Base-by-base conservation (phyloP, 2,329 filamentous ascomycete genomes). In the Thelonectria discophora region DNA sequence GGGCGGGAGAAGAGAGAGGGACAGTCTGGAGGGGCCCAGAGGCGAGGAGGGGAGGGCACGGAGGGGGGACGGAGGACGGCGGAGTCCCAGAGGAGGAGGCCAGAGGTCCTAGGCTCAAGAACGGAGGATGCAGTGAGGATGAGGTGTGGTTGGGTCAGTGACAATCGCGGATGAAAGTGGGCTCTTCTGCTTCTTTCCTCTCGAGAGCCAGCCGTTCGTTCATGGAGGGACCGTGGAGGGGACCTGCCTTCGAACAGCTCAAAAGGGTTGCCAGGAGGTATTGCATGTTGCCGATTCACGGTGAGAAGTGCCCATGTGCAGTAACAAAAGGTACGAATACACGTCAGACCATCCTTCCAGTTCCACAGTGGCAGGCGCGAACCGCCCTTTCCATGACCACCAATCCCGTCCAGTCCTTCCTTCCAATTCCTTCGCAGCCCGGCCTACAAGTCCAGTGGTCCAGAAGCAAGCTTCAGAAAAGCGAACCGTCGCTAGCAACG, bases 131-230 rank as follows among this genome's bases (percentile, higher is more conserved):
- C n/a, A n/a, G n/a, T n/a, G n/a, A n/a, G n/a, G 13, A 24, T 24
- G 32, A 34, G 10, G 34, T 13, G 15, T 21, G 55, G 48, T 37
- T n/a, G 40, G 49, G 42, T 42, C 48, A 58, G 55, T 58, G 42
- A 55, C 18, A 52, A n/a, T 51, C 39, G 40, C 39, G 55, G 48
- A 37, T 20, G 42, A 46, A 51, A 53, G 55, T 53, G 48, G 55
- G 46, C 42, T 42, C 24, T 53, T 30, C 27, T 30, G 5, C 27
- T 30, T 7, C 27, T 30, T 30, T 30, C 27, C 27, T 30, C 27
- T 30, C 27, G 11, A n/a, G 37, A 40, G 49, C 21, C 27, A 52
- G 42, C 42, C 11, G 42, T 45, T 45, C 21, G 42, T 37, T 37
- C 13, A 13, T 34, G 9, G 32, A 34, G 11, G 32, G 32, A 37